Evolutionary conservation across 2,329 filamentous ascomycete genomes (phyloP).

Genomic region (Phyllosticta capitalensis): DNA sequence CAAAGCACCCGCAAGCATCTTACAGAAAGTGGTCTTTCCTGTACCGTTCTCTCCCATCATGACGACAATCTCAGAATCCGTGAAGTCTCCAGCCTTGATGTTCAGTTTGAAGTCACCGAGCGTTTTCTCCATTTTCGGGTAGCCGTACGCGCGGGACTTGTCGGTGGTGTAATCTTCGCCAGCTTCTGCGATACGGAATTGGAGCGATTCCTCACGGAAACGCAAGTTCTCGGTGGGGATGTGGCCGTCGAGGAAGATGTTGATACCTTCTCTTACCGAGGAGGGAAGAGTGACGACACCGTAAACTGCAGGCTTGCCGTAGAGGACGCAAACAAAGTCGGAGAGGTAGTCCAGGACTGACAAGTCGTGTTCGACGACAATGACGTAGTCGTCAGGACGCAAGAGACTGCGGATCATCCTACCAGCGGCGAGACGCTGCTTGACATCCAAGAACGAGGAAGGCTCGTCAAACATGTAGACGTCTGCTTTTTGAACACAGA

Average conservation of each 20-base stretch:
- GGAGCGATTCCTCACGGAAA: constrained; percentile 93
- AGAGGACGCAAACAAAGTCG: constrained; percentile 95
- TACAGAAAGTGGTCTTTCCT: constrained; percentile 98
- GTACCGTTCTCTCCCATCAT: constrained; percentile 99
- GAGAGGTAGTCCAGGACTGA: constrained; percentile 97
- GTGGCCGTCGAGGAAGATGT: constrained; percentile 96
- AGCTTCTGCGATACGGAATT: constrained; percentile 86
- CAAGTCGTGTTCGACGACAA: constrained; percentile 98
- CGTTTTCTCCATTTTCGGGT: constrained; percentile 88
- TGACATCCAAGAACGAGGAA: constrained; percentile 97
- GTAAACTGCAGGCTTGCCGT: constrained; percentile 90
- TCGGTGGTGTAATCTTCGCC: constrained; percentile 81
- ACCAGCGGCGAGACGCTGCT: constrained; percentile 90
- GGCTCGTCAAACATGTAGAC: constrained; percentile 99
- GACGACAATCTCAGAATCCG: constrained; percentile 95
- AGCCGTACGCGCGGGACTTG: constrained; percentile 74
- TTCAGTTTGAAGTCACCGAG: constrained; percentile 77
- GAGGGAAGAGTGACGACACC: constrained; percentile 94
- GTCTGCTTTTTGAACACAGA: constrained; percentile 92
- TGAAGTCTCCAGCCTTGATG: constrained; percentile 79
- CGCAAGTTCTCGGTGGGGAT: constrained; percentile 97
- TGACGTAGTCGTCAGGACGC: constrained; percentile 85
- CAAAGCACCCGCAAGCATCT: constrained; percentile 82
- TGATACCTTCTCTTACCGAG: constrained; percentile 97
- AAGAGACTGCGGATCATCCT: constrained; percentile 87